Conservation (phyloP, 495 filamentous ascomycete species). For the Collariella sp. region DNA sequence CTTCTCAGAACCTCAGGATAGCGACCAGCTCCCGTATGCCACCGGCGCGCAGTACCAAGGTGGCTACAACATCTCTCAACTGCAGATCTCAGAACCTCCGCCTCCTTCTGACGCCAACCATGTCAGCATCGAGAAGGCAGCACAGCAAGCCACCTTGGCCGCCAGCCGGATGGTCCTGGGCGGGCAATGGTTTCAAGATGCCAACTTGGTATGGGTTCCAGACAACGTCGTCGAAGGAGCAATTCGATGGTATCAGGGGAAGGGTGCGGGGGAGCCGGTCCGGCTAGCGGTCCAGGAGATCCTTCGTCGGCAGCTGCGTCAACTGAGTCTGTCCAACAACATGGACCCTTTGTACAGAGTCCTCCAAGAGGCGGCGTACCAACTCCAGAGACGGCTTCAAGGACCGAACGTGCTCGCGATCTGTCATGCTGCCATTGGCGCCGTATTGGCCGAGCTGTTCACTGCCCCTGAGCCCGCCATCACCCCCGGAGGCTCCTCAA, state of each 20-base stretch:
- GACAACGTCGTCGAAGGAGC: not conserved
- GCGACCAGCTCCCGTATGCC: not conserved
- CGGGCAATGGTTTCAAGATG: too few species aligned
- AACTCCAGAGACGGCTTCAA: slow-evolving; percentile 11
- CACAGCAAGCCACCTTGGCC: slow-evolving; percentile 3
- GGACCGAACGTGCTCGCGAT: slow-evolving; percentile 7
- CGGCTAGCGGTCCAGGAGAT: slow-evolving; percentile 11
- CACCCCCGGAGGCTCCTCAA: not conserved
- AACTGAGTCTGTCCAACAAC: not conserved
- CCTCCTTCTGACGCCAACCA: not conserved
- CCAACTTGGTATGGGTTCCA: not conserved
- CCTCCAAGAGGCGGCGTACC: slow-evolving; percentile 17
- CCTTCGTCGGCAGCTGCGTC: slow-evolving; percentile 3
- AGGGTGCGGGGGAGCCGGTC: not conserved
- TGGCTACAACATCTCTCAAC: not conserved
- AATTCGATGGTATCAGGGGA: not conserved
- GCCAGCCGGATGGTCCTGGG: not conserved
- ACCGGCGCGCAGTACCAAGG: slow-evolving; percentile 5
- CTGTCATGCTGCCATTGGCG: slow-evolving; percentile 8
- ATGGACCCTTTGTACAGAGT: not conserved
- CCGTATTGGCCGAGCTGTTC: slow-evolving; percentile 1
- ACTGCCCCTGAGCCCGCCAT: not conserved
- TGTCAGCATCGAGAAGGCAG: slow-evolving; percentile 1
- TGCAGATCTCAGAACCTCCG: not conserved
- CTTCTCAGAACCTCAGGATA: not conserved